Evolutionary conservation across 1,139 yeast genomes (phyloP), one percentile per base, ranked within the genome.

Genomic region (Protomyces pachydermus): DNA sequence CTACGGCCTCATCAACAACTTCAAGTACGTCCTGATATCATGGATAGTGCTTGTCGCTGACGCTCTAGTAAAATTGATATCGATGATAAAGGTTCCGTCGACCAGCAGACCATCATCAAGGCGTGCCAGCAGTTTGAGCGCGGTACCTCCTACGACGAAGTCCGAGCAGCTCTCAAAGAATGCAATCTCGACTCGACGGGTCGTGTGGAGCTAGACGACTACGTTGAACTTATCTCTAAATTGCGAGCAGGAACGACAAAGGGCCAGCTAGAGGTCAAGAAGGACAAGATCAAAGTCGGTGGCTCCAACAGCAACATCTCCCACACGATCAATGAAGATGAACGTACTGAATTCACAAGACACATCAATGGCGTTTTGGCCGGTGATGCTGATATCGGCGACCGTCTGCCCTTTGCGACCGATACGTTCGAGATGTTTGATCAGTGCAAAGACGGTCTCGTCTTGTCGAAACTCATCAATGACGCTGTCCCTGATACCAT

Each of bases 401-500:
- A 81, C 68, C 80, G 97, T 70, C 79, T 93, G 69, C 98, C 99
- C 6, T 87, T 93, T 73, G 96, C 96, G 69, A 86, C 96, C 9
- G 96, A 93, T 69, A 87, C 93, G 48, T 93, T 93, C 80, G 98
- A 95, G 78, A 82, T 93, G 67, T 93, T 93, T 73, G 99, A 93
- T 75, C 98, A 93, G 77, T 90, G 97, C 78, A 64, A 91, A 71
- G 98, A 95, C 75, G 98, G 98, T 69, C 81, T 93, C 72, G 93
- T 95, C 32, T 81, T 93, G 66, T 91, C 97, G 32, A 89, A 91
- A 75, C 85, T 93, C 75, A 91, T 95, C 75, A 93, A 93, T 75
- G 98, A 93, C 76, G 90, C 97, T 23, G 98, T 93, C 45, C 97
- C 98, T 9, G 97, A 93, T 61, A 93, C 98, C 14, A 93, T 93